Conservation (phyloP, 2,329 filamentous ascomycete genomes). For the Hansfordia pulvinata region DNA sequence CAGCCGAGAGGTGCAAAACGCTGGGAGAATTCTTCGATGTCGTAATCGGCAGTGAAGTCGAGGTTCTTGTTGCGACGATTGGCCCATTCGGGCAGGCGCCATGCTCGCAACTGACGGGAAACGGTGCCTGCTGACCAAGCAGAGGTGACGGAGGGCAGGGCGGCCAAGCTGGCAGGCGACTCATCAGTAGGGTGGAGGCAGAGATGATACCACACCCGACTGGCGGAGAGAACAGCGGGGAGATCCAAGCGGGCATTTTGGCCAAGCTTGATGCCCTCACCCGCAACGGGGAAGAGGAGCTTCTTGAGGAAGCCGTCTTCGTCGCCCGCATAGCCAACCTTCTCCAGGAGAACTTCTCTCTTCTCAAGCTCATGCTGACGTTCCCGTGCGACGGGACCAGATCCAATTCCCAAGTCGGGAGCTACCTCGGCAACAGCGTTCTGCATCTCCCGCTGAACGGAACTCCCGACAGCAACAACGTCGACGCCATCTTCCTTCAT, state of each 20-base stretch:
- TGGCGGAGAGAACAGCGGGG: constrained; percentile 59
- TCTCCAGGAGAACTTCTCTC: constrained; percentile 73
- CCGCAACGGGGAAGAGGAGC: constrained; percentile 65
- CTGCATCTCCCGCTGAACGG: constrained; percentile 78
- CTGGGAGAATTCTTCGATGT: constrained; percentile 78
- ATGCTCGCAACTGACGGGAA: constrained; percentile 82
- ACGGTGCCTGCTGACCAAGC: constrained; percentile 89
- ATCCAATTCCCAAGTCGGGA: constrained; percentile 65
- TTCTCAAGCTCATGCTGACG: constrained; percentile 69
- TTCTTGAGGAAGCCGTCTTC: constrained; percentile 71
- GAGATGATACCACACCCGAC: constrained; percentile 90
- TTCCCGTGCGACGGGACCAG: constrained; percentile 53
- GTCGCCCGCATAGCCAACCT: constrained; percentile 69
- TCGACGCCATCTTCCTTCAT: constrained; percentile 93
- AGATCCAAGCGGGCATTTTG: constrained; percentile 70
- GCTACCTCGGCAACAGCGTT: constrained; percentile 65
- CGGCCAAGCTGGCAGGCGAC: constrained; percentile 59
- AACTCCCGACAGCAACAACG: constrained; percentile 60
- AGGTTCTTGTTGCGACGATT: constrained; percentile 83
- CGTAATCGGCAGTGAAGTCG: constrained; percentile 95
- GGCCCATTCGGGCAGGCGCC: constrained; percentile 92
- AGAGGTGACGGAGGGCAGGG: constrained; percentile 57
- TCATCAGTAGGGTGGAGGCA: constrained; percentile 87
- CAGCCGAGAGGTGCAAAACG: constrained; percentile 78
- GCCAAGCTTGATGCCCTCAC: constrained; percentile 70